Evolutionary conservation across 352 stramenopile genomes (phyloP).

Genomic region (Phytopythium ostracodes): DNA sequence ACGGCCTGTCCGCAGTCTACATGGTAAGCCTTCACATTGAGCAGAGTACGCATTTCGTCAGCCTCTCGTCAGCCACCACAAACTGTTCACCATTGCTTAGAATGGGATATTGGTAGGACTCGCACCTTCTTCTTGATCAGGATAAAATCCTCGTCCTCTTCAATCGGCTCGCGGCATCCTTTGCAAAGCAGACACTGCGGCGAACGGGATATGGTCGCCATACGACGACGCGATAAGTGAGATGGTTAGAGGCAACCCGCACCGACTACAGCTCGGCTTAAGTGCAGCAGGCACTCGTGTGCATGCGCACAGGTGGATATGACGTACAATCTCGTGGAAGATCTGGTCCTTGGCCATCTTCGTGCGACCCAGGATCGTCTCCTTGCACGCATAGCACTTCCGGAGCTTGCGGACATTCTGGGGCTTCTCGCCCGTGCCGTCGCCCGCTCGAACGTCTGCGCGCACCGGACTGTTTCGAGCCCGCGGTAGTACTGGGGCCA

Average conservation of each 20-base stretch:
- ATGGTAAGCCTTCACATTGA: constrained; percentile 47
- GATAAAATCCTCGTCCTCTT: constrained; percentile 73
- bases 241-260: no score
- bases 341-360: constrained; percentile 75
- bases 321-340: constrained; percentile 75
- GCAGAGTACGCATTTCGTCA: background rate
- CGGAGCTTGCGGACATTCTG: constrained; percentile 63
- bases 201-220: no score
- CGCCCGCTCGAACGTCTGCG: constrained; percentile 54
- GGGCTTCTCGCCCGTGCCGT: constrained; percentile 49
- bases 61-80: background rate
- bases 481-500: constrained; percentile 24
- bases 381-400: constrained; percentile 79
- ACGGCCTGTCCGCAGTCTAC: constrained; percentile 66
- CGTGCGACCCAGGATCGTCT: constrained; percentile 79
- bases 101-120: background rate
- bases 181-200: constrained; percentile 72
- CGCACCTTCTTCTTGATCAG: constrained; percentile 75
- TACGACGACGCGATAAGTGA: no score
- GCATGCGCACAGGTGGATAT: background rate
- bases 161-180: constrained; percentile 68
- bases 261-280: no score
- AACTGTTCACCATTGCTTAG: background rate
- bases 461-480: constrained; percentile 23
- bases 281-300: background rate